These are phyloP conservation scores for Nicotiana otophora DNA, from an alignment of 257 asterid genomes.

Conservation along the genomic window DNA sequence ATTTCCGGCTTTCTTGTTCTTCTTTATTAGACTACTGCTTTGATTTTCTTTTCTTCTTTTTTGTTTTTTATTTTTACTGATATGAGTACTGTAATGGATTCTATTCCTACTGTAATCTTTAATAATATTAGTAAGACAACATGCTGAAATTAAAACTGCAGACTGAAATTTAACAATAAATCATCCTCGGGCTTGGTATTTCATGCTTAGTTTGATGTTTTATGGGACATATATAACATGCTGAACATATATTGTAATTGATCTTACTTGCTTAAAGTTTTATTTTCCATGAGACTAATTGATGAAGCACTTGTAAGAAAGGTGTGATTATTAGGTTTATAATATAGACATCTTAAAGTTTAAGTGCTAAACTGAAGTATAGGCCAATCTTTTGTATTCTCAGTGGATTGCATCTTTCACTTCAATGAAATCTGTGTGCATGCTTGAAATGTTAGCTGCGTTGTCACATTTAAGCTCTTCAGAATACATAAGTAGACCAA, in stretches of 20 bases:
- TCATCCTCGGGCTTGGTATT: not conserved
- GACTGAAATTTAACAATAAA: not conserved
- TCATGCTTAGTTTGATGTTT: not conserved
- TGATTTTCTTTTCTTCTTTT: not conserved
- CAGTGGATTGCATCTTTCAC: not conserved
- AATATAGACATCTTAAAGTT: too few species aligned
- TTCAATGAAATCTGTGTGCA: not conserved
- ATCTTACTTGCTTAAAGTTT: not conserved
- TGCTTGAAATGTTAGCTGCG: not conserved
- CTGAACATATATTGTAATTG: not conserved
- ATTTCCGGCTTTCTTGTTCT: not conserved
- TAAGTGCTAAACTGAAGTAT: not conserved
- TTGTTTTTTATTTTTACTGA: too few species aligned
- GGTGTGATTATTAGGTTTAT: not conserved
- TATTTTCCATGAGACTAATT: not conserved
- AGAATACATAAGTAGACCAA: not conserved
- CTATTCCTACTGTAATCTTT: too few species aligned
- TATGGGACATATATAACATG: not conserved
- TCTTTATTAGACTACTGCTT: not conserved
- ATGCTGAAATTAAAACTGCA: not conserved
- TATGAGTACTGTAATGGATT: too few species aligned
- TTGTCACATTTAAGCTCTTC: not conserved
- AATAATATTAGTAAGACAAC: not conserved
- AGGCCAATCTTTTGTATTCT: not conserved
- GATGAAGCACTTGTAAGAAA: not conserved